A percentile compares a stretch with the other conserved stretches of the same genome.
Evolutionary conservation across 139 green algal genomes (phyloP).

Genomic region (Chlorella sp.): DNA sequence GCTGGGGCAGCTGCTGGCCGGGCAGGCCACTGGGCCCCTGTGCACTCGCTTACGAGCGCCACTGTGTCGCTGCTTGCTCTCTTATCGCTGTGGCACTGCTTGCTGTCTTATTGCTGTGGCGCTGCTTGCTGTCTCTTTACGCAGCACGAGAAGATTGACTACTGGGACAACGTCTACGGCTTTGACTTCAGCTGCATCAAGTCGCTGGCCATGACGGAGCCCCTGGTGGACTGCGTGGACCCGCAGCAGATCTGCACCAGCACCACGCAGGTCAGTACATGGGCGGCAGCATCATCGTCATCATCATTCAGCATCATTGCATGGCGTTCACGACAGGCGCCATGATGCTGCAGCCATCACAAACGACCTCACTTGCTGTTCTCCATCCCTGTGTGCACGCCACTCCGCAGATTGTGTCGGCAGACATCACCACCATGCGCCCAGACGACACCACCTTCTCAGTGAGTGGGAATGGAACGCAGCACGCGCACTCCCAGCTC

Average conservation of each 20-base stretch:
- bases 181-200: conserved; percentile 88
- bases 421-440: conserved; percentile 72
- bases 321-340: too few species aligned
- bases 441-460: conserved; percentile 70
- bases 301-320: neutral
- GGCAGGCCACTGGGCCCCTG: too few species aligned
- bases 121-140: neutral
- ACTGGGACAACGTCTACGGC: conserved; percentile 89
- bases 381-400: neutral
- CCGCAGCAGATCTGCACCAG: conserved; percentile 44
- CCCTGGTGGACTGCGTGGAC: conserved; percentile 77
- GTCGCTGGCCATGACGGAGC: conserved; percentile 57
- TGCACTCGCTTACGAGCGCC: too few species aligned
- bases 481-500: too few species aligned
- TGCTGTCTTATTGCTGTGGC: too few species aligned
- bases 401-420: conserved; percentile 29
- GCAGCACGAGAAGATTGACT: conserved; percentile 85
- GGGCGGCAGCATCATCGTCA: neutral
- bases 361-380: neutral
- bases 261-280: conserved; percentile 20
- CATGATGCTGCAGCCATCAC: too few species aligned
- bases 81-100: neutral
- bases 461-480: too few species aligned
- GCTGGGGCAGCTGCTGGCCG: too few species aligned
- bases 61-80: neutral